A percentile compares a stretch with the other conserved stretches of the same genome.
These are phyloP conservation scores for Arthrobotrys sphaeroides DNA, from an alignment of 2,329 filamentous ascomycete species.

Conservation along the genomic window DNA sequence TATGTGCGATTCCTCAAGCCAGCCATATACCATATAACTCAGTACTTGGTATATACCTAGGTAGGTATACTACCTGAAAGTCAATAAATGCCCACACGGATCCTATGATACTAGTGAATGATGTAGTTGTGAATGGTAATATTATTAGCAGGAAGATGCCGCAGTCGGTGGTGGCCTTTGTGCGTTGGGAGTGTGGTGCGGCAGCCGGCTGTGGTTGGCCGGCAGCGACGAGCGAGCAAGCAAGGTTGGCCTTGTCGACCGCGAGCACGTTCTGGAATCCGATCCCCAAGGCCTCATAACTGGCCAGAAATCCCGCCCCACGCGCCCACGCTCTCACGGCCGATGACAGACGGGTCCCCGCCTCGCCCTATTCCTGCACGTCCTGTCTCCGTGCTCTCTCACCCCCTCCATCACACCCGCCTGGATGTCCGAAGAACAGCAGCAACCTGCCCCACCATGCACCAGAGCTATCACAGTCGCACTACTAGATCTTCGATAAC, in stretches of 20 bases:
- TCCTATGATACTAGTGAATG: no score
- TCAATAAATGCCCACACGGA: no score
- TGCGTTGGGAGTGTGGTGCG: slow-evolving; percentile 8
- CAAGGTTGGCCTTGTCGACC: slow-evolving; percentile 11
- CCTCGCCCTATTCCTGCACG: no score
- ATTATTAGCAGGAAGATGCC: background rate
- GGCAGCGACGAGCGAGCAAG: background rate
- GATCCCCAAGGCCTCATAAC: background rate
- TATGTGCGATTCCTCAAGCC: no score
- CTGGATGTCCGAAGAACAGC: slow-evolving; percentile 31
- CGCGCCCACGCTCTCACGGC: background rate
- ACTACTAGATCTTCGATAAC: slow-evolving; percentile 32
- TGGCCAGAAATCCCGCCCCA: background rate
- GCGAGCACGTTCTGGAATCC: background rate
- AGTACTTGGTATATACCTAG: no score
- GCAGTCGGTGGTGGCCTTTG: background rate
- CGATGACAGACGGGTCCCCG: background rate
- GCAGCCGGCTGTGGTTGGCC: background rate
- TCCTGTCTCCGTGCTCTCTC: background rate
- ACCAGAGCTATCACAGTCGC: slow-evolving; percentile 17
- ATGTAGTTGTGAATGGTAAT: no score
- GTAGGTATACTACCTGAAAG: no score
- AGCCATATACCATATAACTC: no score
- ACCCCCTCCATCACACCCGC: background rate
- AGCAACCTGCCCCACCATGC: slow-evolving; percentile 40